Evolutionary conservation across 805 yeast genomes (phyloP).

Genomic region (Tetrapisispora namnaoensis): DNA sequence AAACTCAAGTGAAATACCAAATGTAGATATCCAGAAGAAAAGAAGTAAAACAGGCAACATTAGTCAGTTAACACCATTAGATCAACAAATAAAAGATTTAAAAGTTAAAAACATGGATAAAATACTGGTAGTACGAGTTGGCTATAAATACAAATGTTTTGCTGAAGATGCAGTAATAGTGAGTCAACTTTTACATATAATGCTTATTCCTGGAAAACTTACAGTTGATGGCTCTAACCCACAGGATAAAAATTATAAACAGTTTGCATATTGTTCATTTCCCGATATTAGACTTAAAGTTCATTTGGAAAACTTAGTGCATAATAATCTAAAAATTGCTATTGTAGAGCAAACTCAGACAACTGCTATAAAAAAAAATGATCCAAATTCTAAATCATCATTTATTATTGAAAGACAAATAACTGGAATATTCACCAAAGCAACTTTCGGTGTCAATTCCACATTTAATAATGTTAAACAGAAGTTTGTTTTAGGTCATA

Average conservation of each 20-base stretch:
- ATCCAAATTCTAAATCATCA: constrained; percentile 29
- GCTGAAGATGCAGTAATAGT: constrained; percentile 77
- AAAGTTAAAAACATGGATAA: constrained; percentile 56
- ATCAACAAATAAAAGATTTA: constrained; percentile 61
- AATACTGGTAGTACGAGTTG: constrained; percentile 74
- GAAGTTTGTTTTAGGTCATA: constrained; percentile 17
- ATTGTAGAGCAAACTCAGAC: constrained; percentile 81
- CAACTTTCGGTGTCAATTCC: constrained; percentile 49
- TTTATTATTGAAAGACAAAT: constrained; percentile 59
- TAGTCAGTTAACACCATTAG: constrained; percentile 57
- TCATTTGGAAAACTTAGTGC: constrained; percentile 64
- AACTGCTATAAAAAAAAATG: constrained; percentile 51
- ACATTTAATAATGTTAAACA: constrained; percentile 42
- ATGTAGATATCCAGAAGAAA: neutral
- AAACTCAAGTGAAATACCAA: constrained; percentile 1
- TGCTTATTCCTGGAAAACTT: constrained; percentile 61
- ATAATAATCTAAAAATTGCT: constrained; percentile 71
- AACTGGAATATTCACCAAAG: constrained; percentile 66
- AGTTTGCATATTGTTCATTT: constrained; percentile 75
- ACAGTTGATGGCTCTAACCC: constrained; percentile 42
- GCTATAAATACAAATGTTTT: constrained; percentile 81
- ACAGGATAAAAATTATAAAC: constrained; percentile 40
- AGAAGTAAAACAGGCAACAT: constrained; percentile 3
- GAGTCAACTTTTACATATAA: constrained; percentile 55
- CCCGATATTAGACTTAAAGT: constrained; percentile 69